Conservation (phyloP, 2,329 filamentous ascomycete genomes). For the Apiospora aurea region DNA sequence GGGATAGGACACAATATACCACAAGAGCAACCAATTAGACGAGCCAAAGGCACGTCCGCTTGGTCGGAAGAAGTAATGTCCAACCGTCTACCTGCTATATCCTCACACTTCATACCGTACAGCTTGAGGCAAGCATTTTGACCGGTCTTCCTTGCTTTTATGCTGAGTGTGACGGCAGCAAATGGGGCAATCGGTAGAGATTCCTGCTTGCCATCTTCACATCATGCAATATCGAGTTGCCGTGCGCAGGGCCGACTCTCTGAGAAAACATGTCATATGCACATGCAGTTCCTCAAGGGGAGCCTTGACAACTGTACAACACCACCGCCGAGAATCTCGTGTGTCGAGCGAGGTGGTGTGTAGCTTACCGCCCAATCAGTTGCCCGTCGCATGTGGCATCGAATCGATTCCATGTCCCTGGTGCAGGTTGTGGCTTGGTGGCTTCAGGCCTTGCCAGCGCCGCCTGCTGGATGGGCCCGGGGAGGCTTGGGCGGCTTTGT, state of each 20-base stretch:
- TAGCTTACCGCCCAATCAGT: conserved; percentile 24
- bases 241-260: background rate
- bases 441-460: conserved; percentile 7
- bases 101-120: background rate
- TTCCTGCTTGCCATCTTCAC: background rate
- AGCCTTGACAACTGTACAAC: conserved; percentile 23
- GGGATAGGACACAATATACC: conserved; percentile 16
- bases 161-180: conserved; percentile 10
- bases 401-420: background rate
- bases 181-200: background rate
- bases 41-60: background rate
- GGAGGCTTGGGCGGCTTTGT: background rate
- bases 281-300: background rate
- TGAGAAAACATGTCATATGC: conserved; percentile 13
- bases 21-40: conserved; percentile 16
- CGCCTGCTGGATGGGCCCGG: background rate
- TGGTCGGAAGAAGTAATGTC: conserved; percentile 17
- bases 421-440: background rate
- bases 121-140: conserved; percentile 12
- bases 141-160: conserved; percentile 15
- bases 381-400: background rate
- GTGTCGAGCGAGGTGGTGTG: conserved; percentile 14
- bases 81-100: conserved; percentile 11
- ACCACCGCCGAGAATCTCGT: background rate
- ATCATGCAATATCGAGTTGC: background rate